A percentile compares a stretch with the other conserved stretches of the same genome.
These are phyloP conservation scores for Xylaria sp. DNA, from an alignment of 2,329 filamentous ascomycete species.

Conservation along the genomic window DNA sequence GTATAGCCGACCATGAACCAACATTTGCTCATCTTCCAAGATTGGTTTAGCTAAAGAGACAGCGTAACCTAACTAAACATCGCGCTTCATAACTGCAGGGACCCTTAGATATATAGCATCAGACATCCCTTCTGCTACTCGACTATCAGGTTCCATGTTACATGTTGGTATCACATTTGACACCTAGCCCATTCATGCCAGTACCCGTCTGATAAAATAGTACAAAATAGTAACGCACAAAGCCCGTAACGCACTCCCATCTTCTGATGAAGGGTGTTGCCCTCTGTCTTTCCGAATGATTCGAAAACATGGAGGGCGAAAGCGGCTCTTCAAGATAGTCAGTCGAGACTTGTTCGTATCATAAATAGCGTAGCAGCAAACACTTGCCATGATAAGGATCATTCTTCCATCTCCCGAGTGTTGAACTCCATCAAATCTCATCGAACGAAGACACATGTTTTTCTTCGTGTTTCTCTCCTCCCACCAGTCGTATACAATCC, in stretches of 20 bases:
- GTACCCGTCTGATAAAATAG: too few relatives aligned
- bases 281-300: neutral
- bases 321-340: slow-evolving; percentile 8
- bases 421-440: neutral
- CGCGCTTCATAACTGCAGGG: too few relatives aligned
- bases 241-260: too few relatives aligned
- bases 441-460: too few relatives aligned
- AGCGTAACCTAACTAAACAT: too few relatives aligned
- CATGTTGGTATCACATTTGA: slow-evolving; percentile 9
- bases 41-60: too few relatives aligned
- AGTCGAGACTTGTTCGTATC: neutral
- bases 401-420: neutral
- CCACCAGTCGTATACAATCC: neutral
- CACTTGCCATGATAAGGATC: slow-evolving; percentile 18
- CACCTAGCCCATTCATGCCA: neutral
- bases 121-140: neutral
- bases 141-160: neutral
- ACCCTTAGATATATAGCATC: neutral
- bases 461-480: too few relatives aligned
- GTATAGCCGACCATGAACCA: too few relatives aligned
- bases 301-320: neutral
- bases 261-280: neutral
- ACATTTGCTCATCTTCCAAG: too few relatives aligned
- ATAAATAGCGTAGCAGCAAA: slow-evolving; percentile 9
- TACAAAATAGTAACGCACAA: too few relatives aligned